These are phyloP conservation scores for Yamadazyma epiphylla DNA, from an alignment of 1,139 yeast species.

Conservation along the genomic window DNA sequence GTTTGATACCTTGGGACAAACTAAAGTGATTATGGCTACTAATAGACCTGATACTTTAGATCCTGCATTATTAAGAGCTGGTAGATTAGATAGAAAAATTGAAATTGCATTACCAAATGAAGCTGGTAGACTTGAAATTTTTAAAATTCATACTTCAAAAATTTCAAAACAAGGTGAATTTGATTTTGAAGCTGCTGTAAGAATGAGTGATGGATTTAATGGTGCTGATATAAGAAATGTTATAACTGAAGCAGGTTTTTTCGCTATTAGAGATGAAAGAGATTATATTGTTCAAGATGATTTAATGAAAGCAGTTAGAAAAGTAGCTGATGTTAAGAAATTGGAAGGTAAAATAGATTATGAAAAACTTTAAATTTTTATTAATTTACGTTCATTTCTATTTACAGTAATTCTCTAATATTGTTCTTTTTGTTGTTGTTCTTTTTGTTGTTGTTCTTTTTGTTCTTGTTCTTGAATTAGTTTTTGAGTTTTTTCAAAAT, in stretches of 20 bases:
- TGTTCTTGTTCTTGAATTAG: slow-evolving; percentile 4
- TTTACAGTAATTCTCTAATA: slow-evolving; percentile 2
- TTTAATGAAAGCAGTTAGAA: slow-evolving; percentile 95
- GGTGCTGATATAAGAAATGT: slow-evolving; percentile 99
- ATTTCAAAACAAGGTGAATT: slow-evolving; percentile 93
- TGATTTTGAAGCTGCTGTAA: slow-evolving; percentile 95
- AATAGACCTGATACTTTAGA: slow-evolving; percentile 98
- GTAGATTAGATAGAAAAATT: slow-evolving; percentile 95
- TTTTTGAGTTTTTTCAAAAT: slow-evolving; percentile 24
- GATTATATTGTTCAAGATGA: slow-evolving; percentile 92
- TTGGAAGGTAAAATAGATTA: slow-evolving; percentile 95
- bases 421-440: neutral
- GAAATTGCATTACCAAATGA: slow-evolving; percentile 97
- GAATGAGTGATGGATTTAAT: slow-evolving; percentile 98
- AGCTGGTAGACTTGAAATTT: slow-evolving; percentile 90
- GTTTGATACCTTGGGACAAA: slow-evolving; percentile 93
- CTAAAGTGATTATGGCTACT: slow-evolving; percentile 98
- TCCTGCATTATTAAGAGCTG: slow-evolving; percentile 98
- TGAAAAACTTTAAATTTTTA: slow-evolving; percentile 60
- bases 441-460: slow-evolving; percentile 1
- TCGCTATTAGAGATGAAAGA: slow-evolving; percentile 96
- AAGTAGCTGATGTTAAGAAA: slow-evolving; percentile 95
- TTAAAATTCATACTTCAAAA: slow-evolving; percentile 86
- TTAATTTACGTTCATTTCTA: slow-evolving; percentile 3
- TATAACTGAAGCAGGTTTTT: slow-evolving; percentile 98